These are phyloP conservation scores for Balamuthia mandrillaris DNA, from an alignment of 208 protist species.

Conservation along the genomic window DNA sequence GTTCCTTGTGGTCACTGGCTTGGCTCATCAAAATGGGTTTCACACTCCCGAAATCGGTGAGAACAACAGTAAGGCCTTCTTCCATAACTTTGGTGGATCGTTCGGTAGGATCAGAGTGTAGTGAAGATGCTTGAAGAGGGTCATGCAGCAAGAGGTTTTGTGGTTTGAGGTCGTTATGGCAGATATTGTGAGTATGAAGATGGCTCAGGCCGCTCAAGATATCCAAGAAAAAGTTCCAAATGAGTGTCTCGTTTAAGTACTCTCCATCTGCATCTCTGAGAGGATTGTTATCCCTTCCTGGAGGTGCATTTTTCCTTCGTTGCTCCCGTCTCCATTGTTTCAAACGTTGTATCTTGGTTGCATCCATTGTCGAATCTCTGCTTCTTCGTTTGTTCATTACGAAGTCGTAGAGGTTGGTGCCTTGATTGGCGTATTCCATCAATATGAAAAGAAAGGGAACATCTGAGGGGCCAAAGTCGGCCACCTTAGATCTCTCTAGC, in stretches of 20 bases:
- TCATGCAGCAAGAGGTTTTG: constrained; percentile 27
- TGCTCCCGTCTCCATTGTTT: too few species aligned
- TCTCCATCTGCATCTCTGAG: too few species aligned
- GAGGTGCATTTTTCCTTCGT: too few species aligned
- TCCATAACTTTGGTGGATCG: neutral
- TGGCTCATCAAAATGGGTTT: neutral
- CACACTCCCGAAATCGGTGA: constrained; percentile 27
- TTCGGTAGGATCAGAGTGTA: too few species aligned
- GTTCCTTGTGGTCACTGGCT: too few species aligned
- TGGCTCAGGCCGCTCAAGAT: constrained; percentile 16
- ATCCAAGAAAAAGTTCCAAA: constrained; percentile 27
- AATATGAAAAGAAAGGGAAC: constrained; percentile 22
- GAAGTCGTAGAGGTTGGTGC: constrained; percentile 38
- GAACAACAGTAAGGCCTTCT: neutral
- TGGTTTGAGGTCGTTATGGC: constrained; percentile 10
- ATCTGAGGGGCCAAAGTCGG: constrained; percentile 13
- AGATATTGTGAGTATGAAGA: constrained; percentile 10
- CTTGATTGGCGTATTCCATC: constrained; percentile 12
- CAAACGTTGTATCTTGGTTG: too few species aligned
- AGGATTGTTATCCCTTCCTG: too few species aligned
- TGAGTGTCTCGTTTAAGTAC: neutral
- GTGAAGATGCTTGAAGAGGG: too few species aligned
- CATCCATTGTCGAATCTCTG: too few species aligned
- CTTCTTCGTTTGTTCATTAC: constrained; percentile 35
- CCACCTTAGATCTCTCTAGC: neutral